Evolutionary conservation across 2,329 filamentous ascomycete genomes (phyloP).

Genomic region (Penicillium expansum): DNA sequence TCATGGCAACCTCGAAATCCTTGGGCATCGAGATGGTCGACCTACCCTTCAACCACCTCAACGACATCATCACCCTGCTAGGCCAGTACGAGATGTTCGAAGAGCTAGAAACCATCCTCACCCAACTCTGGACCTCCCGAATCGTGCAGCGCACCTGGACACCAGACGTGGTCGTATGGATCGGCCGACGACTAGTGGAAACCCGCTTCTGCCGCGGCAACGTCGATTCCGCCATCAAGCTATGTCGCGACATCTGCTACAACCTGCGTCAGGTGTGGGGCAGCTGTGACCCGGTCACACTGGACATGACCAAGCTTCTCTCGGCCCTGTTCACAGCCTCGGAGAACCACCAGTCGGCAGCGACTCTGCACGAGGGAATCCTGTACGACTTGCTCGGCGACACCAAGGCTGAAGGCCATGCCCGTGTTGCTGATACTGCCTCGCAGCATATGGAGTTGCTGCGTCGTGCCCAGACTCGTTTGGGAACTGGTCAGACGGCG

Average conservation of each 20-base stretch:
- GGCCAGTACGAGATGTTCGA: constrained; percentile 40
- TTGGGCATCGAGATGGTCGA: constrained; percentile 36
- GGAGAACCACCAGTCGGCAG: constrained; percentile 30
- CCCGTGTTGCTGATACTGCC: constrained; percentile 22
- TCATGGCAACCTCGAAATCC: constrained; percentile 31
- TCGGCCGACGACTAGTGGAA: constrained; percentile 54
- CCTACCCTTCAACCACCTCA: constrained; percentile 36
- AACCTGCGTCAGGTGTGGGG: constrained; percentile 56
- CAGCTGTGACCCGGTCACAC: constrained; percentile 46
- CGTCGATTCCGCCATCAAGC: constrained; percentile 44
- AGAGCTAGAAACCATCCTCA: constrained; percentile 42
- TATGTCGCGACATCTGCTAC: constrained; percentile 56
- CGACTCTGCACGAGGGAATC: constrained; percentile 31
- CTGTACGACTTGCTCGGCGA: constrained; percentile 32
- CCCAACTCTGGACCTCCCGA: constrained; percentile 48
- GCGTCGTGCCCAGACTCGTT: constrained; percentile 28
- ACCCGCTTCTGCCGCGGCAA: constrained; percentile 52
- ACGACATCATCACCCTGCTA: constrained; percentile 38
- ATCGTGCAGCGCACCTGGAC: constrained; percentile 48
- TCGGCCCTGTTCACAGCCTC: constrained; percentile 50
- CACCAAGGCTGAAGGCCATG: constrained; percentile 20
- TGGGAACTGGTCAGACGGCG: constrained; percentile 15
- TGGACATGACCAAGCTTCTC: constrained; percentile 52
- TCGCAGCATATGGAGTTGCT: constrained; percentile 34
- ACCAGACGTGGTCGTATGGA: constrained; percentile 48